Percentiles rank a stretch among this genome's conserved stretches.
phyloP scores from a whole-genome alignment of 345 rosid genomes.

The Arabis alpina region DNA sequence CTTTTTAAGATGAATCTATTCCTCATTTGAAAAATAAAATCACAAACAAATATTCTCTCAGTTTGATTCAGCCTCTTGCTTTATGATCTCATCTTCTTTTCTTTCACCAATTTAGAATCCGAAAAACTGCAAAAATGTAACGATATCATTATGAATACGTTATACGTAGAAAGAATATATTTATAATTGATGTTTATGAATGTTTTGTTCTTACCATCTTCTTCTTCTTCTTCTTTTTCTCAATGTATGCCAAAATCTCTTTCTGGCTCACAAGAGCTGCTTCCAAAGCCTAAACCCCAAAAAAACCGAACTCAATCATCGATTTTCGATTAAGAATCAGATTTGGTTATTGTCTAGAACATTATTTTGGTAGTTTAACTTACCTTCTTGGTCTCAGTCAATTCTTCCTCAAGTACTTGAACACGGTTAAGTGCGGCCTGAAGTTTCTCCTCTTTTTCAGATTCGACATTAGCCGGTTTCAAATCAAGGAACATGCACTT shows the following conservation, averaged over 20 bases:
- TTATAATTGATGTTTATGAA: not conserved
- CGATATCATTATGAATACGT: not conserved
- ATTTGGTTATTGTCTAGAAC: not conserved
- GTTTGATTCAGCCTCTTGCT: constrained; percentile 24
- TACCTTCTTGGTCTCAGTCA: constrained; percentile 78
- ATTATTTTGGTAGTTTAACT: not conserved
- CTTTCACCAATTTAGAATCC: constrained; percentile 35
- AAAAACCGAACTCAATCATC: not conserved
- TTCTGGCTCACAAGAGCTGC: constrained; percentile 51
- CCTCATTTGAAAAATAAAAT: constrained; percentile 16
- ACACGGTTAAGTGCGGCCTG: constrained; percentile 69
- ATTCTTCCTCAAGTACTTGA: constrained; percentile 63
- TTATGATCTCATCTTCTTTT: constrained; percentile 29
- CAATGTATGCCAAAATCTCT: constrained; percentile 57
- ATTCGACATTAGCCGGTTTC: constrained; percentile 53
- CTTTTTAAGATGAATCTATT: constrained; percentile 35
- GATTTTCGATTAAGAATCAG: not conserved
- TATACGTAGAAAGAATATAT: too few relatives aligned
- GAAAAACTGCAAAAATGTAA: constrained; percentile 38
- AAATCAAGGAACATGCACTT: constrained; percentile 50
- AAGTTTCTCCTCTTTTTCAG: constrained; percentile 83
- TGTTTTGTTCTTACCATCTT: constrained; percentile 44
- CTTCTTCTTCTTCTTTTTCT: constrained; percentile 57
- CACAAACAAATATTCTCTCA: constrained; percentile 30
- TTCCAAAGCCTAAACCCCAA: constrained; percentile 55